Evolutionary conservation across 495 filamentous ascomycete genomes (phyloP), one percentile per base, ranked within the genome.

Genomic region (Trichodelitschia bisporula): DNA sequence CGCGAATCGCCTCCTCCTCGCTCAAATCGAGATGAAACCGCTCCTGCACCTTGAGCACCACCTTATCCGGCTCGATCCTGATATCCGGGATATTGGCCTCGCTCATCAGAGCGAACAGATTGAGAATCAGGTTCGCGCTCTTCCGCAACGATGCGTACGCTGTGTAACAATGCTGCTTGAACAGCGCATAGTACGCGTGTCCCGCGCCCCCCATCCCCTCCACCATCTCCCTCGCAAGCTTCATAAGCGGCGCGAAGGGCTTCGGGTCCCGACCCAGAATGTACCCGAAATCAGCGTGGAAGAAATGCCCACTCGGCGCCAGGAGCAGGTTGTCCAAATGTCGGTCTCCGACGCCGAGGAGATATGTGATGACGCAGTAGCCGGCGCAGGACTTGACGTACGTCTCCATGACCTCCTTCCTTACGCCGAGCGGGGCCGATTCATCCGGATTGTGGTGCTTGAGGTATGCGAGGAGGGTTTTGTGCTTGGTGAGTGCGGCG

Each of bases 321-420:
- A 99, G 63, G 19, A 95, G 71, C 4, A 99, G 65, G 46, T 99
- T 99, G 45, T 99, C 86, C 8, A 95, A 62, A 50, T 99, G 86
- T 0, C 86, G 70, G 46, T 99, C 86, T 24, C 86, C 86, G 17
- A 99, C 86, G 18, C 86, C 86, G n/a, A 99, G 69, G 20, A 99
- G 70, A 51, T 95, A 99, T 0, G 86, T 99, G 44, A 99, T 93
- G 13, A 99, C 86, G 47, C 89, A 93, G 52, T 99, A 99, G 15
- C 86, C 86, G 2, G 86, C 86, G 44, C 86, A 92, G 12, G 77
- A 89, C 44, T 82, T 91, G 48, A 93, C 66, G 46, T 89, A 99
- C 9, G 74, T 92, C 38, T 99, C 86, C 61, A 95, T 77, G 0
- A 79, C 70, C 31, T 90, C 82, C 42, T 82, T 79, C 28, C 83